A percentile compares a stretch with the other conserved stretches of the same genome.
These are phyloP conservation scores for Biscogniauxia marginata DNA, from an alignment of 2,329 filamentous ascomycete species.

Conservation along the genomic window DNA sequence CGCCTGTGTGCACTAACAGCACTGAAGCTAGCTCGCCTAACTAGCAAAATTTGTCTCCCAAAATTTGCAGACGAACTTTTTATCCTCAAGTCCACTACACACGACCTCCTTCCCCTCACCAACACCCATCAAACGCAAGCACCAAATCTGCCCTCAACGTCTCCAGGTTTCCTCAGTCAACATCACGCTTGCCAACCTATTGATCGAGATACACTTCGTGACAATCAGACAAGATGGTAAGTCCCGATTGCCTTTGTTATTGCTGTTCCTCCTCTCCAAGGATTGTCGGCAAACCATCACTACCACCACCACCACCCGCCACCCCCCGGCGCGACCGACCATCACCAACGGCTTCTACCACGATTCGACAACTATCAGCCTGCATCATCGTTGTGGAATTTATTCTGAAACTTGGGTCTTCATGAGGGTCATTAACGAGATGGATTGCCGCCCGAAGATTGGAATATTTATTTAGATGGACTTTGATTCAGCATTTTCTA, in stretches of 20 bases:
- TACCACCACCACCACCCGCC: slow-evolving; percentile 1
- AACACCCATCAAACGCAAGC: slow-evolving; percentile 43
- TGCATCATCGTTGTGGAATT: neutral
- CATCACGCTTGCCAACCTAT: slow-evolving; percentile 46
- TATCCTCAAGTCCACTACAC: slow-evolving; percentile 38
- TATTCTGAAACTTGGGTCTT: neutral
- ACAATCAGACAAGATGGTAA: slow-evolving; percentile 70
- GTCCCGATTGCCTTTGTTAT: slow-evolving; percentile 30
- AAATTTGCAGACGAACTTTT: slow-evolving; percentile 39
- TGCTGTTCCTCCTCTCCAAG: slow-evolving; percentile 1
- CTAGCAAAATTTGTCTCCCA: slow-evolving; percentile 26
- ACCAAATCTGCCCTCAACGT: slow-evolving; percentile 46
- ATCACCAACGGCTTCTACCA: neutral
- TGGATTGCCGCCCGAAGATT: neutral
- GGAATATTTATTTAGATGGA: neutral
- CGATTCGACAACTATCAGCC: neutral
- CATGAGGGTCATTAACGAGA: neutral
- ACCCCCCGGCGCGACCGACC: neutral
- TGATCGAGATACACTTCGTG: slow-evolving; percentile 36
- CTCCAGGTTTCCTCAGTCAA: slow-evolving; percentile 54
- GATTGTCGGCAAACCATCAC: slow-evolving; percentile 13
- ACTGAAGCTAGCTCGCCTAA: slow-evolving; percentile 9
- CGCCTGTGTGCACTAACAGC: slow-evolving; percentile 15
- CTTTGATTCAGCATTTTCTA: neutral
- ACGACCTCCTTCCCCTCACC: slow-evolving; percentile 45